Percentiles rank a stretch among this genome's conserved stretches.
phyloP scores from a whole-genome alignment of 2,329 filamentous ascomycete species.

The Didymellaceae sp. region DNA sequence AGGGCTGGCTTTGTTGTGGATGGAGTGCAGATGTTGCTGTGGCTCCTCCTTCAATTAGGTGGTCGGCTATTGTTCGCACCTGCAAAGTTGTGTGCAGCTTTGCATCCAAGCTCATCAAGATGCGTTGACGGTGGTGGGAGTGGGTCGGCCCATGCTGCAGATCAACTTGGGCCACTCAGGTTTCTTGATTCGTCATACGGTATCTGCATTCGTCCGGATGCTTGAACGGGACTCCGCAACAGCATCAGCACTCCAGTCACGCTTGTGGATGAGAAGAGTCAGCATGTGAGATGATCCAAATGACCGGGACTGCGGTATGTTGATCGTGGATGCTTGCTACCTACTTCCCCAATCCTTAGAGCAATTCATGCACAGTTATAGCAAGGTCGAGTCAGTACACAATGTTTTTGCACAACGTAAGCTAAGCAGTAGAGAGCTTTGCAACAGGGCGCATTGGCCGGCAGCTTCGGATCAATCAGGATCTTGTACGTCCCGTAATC shows the following conservation, averaged over 20 bases:
- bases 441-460: constrained; percentile 14
- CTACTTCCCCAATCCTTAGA: background rate
- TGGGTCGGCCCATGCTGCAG: constrained; percentile 7
- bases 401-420: constrained; percentile 11
- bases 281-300: constrained; percentile 1
- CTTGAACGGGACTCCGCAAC: constrained; percentile 2
- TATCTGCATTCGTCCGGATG: constrained; percentile 10
- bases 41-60: no score
- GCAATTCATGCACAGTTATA: background rate
- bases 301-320: background rate
- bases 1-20: background rate
- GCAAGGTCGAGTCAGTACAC: background rate
- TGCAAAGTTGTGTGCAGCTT: background rate
- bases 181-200: constrained; percentile 14
- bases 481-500: constrained; percentile 21
- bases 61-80: background rate
- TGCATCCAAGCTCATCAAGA: constrained; percentile 2
- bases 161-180: constrained; percentile 12
- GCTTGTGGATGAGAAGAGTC: background rate
- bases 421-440: constrained; percentile 7
- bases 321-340: no score
- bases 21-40: no score
- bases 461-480: constrained; percentile 29
- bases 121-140: background rate
- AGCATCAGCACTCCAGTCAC: constrained; percentile 9